Evolutionary conservation across 2,329 filamentous ascomycete species (phyloP).

Genomic region (Pezicula neosporulosa): DNA sequence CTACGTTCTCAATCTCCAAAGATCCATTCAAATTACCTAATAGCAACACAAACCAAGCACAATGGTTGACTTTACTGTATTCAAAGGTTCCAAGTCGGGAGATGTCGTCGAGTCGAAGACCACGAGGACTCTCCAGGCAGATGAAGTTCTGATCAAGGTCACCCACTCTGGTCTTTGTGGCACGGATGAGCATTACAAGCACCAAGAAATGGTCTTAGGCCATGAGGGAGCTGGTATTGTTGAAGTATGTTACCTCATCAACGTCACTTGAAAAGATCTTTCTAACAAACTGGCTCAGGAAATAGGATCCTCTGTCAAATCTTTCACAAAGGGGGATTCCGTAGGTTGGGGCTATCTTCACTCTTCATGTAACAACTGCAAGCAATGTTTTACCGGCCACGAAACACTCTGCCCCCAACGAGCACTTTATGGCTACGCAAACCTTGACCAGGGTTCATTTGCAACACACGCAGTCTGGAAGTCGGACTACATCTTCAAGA

Average conservation of each 20-base stretch:
- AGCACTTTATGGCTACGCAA: slow-evolving; percentile 35
- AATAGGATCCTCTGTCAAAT: slow-evolving; percentile 36
- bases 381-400: slow-evolving; percentile 39
- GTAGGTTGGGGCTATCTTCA: slow-evolving; percentile 45
- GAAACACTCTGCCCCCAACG: slow-evolving; percentile 40
- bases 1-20: too few relatives aligned
- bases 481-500: slow-evolving; percentile 34
- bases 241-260: slow-evolving; percentile 18
- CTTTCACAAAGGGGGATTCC: slow-evolving; percentile 39
- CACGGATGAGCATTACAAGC: slow-evolving; percentile 44
- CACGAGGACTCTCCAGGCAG: slow-evolving; percentile 38
- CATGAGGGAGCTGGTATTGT: slow-evolving; percentile 49
- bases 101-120: slow-evolving; percentile 48
- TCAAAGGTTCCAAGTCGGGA: slow-evolving; percentile 58
- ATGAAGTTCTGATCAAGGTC: slow-evolving; percentile 59
- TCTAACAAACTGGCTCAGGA: slow-evolving; percentile 14
- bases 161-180: slow-evolving; percentile 67
- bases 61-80: slow-evolving; percentile 50
- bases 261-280: not conserved
- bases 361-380: slow-evolving; percentile 39
- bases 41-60: not conserved
- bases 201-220: slow-evolving; percentile 38
- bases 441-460: slow-evolving; percentile 46
- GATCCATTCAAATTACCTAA: not conserved
- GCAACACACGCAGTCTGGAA: slow-evolving; percentile 35